Conservation (phyloP, 2,329 filamentous ascomycete genomes). For the Fusarium falciforme region DNA sequence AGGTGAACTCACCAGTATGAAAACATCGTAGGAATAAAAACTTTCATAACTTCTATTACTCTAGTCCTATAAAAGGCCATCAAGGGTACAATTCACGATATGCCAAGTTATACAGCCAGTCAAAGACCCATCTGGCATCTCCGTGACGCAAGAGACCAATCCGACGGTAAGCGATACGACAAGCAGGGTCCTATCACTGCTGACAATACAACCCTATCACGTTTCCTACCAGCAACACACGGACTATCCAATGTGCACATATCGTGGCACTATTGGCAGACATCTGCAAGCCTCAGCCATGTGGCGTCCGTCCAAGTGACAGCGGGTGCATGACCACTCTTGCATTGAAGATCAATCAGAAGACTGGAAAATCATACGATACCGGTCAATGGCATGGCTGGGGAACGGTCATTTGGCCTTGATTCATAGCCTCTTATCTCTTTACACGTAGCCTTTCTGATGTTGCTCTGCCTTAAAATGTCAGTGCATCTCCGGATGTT, state of each 20-base stretch:
- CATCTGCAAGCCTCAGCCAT: background rate
- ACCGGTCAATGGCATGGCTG: background rate
- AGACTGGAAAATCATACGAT: background rate
- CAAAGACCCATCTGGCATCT: background rate
- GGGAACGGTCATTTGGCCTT: background rate
- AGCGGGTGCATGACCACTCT: background rate
- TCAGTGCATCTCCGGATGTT: background rate
- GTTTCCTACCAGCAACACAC: background rate
- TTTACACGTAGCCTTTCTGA: background rate
- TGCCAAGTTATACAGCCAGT: background rate
- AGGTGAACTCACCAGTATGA: rapidly evolving
- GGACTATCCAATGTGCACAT: background rate
- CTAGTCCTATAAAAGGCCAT: background rate
- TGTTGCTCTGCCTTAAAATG: background rate
- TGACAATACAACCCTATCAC: background rate
- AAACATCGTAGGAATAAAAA: background rate
- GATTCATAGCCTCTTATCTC: background rate
- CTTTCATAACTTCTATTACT: rapidly evolving
- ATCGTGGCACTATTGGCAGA: background rate
- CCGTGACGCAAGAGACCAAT: background rate
- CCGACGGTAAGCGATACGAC: background rate
- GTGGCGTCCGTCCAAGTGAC: background rate
- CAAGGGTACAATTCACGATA: background rate
- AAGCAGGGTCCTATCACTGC: background rate
- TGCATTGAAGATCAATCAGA: conserved; percentile 1